phyloP scores from a whole-genome alignment of 768 basidiomycete species.

The Ramaria sp. region DNA sequence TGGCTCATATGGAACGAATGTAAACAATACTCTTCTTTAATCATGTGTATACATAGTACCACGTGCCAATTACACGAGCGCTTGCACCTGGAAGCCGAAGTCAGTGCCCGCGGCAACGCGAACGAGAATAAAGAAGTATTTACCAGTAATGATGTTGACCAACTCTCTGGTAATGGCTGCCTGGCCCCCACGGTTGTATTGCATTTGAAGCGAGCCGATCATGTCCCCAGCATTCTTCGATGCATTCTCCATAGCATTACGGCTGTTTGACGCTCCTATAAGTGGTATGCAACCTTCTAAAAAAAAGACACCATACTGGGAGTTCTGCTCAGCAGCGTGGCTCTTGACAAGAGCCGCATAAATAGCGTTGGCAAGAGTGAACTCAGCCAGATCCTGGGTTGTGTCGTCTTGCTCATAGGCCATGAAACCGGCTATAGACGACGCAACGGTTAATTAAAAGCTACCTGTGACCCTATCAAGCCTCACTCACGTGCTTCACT shows the following conservation, averaged over 20 bases:
- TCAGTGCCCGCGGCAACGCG: not conserved
- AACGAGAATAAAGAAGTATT: conserved; percentile 15
- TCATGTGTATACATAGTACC: not conserved
- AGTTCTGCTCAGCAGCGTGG: too few relatives aligned
- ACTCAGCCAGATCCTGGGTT: conserved; percentile 54
- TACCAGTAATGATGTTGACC: conserved; percentile 86
- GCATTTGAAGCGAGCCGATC: too few relatives aligned
- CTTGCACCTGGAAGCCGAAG: conserved; percentile 4
- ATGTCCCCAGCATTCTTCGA: conserved; percentile 97
- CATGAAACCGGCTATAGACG: conserved; percentile 79
- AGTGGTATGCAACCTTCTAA: too few relatives aligned
- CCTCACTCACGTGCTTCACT: too few relatives aligned
- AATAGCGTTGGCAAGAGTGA: too few relatives aligned
- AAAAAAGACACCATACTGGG: too few relatives aligned
- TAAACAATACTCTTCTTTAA: not conserved
- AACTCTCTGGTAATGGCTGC: conserved; percentile 95
- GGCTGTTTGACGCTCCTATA: too few relatives aligned
- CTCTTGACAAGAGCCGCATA: conserved; percentile 89
- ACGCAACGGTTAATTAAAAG: too few relatives aligned
- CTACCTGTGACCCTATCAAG: too few relatives aligned
- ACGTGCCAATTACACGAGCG: not conserved
- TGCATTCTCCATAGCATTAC: conserved; percentile 99
- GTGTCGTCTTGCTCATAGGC: conserved; percentile 96
- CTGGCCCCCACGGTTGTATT: conserved; percentile 98
- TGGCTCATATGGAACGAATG: too few relatives aligned